Base-by-base conservation (phyloP, 2,329 filamentous ascomycete genomes). In the Pseudovirgaria hyperparasitica region DNA sequence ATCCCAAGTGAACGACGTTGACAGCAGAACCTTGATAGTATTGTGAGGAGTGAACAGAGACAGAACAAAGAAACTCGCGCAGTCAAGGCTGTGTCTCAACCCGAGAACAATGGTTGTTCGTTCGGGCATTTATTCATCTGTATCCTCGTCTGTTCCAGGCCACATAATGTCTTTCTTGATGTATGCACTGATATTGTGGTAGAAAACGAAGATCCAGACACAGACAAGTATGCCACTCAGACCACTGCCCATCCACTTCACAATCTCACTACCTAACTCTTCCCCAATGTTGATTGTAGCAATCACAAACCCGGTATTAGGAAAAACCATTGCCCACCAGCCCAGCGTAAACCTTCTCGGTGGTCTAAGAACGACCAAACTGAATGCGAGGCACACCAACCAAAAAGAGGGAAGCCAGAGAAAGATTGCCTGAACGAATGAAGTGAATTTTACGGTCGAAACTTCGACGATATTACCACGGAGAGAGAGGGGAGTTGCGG, bases 331-430 rank as follows among this genome's bases (percentile, higher is more conserved):
- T 0, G 69, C 69, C 65, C 68, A 77, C 70, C 70, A 76, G 7
- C 31, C 33, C 2, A 76, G 54, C 58, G 31, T 38, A 66, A 72
- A 64, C 60, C 66, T 69, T 19, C 48, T 47, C 6, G 29, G 30
- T 0, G 31, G 31, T 3, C 38, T 22, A 0, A 26, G 30, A 10
- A 19, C 21, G 0, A 52, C 21, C 22, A 40, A 42, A 5, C 37
- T 45, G 4, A 57, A 30, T 0, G 52, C 46, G 11, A 61, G 45
- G 1, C 29, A 36, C 38, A 69, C 69, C 39, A 70, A 60, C 63
- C 63, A 70, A 13, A 68, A 50, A 2, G 56, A 53, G 8, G 81
- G 53, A 0, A 68, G 62, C 76, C 76, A 82, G 6, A 84, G 50
- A 34, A 69, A 67, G 2, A 80, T 57, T 2, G 58, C 60, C 0